Base-by-base conservation (phyloP, 768 basidiomycete species). In the Strobilomyces confusus region DNA sequence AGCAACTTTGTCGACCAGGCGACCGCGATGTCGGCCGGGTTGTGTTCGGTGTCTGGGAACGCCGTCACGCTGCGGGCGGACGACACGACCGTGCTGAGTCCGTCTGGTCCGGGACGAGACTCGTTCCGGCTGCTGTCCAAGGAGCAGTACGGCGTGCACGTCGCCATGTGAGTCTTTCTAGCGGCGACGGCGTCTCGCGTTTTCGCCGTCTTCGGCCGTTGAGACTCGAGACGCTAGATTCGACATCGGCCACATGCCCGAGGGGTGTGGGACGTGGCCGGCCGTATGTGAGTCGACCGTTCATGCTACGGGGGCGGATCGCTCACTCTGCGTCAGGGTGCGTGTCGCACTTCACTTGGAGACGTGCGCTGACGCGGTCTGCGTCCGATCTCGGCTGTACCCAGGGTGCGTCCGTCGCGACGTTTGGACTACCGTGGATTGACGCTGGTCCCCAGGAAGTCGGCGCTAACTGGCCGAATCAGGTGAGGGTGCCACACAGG, bases 21-120 rank as follows among this genome's bases (percentile, higher is more conserved):
- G 3, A 82, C 80, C 0, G 86, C 87, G 0, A 54, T 72, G 23
- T 68, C 70, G 14, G 64, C 76, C 46, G 85, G 87, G 59, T 63
- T 89, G 45, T 85, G 83, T 3, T 84, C 72, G 54, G 73, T 83
- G 3, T 75, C 74, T 17, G 75, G 74, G 17, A 72, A 80, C 56
- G 54, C 58, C 5, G 62, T 73, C 13, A 67, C 60, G 15, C 49
- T 75, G 26, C 62, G 69, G 3, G 68, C 70, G 3, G 73, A 75
- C 34, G 25, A 64, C 36, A 66, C 58, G 11, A 72, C 74, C 12
- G 54, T 59, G 7, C 63, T 76, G 9, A 58, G 34, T 9, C 5
- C 72, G 7, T 49, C 48, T 7, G 72, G 63, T 4, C 61, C 73
- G 1, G 75, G 73, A 30, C 60, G 73, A 30, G 67, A 71, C 32